Evolutionary conservation across 192 early-diverging fungal species (phyloP).

Genomic region (Phycomyces blakesleeanus): DNA sequence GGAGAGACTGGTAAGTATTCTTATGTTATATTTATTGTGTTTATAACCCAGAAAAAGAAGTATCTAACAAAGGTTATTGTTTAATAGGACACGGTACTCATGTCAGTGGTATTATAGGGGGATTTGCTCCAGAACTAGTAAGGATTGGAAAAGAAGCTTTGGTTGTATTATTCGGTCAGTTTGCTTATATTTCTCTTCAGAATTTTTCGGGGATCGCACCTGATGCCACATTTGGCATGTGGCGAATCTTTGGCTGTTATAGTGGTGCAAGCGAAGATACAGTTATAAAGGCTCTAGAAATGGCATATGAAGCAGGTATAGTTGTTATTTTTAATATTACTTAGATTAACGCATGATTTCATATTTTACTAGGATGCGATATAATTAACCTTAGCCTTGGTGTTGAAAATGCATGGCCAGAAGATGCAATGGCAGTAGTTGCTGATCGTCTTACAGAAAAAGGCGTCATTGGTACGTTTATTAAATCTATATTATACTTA

Average conservation of each 20-base stretch:
- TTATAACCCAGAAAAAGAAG: not conserved
- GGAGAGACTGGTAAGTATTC: constrained; percentile 8
- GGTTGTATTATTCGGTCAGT: no score
- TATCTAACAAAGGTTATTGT: no score
- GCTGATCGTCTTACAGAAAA: constrained; percentile 44
- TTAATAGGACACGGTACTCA: constrained; percentile 61
- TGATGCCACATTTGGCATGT: constrained; percentile 64
- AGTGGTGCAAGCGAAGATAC: constrained; percentile 62
- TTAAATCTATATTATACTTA: not conserved
- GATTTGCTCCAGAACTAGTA: constrained; percentile 17
- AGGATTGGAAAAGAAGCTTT: not conserved
- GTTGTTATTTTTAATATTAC: not conserved
- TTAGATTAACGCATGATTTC: not conserved
- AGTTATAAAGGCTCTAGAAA: constrained; percentile 70
- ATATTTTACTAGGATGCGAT: constrained; percentile 34
- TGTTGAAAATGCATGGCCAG: constrained; percentile 57
- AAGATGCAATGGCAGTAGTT: constrained; percentile 57
- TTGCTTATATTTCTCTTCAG: constrained; percentile 14
- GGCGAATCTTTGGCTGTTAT: constrained; percentile 78
- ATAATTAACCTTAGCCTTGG: constrained; percentile 86
- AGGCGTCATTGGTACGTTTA: constrained; percentile 32
- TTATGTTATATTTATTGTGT: not conserved
- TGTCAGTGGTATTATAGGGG: constrained; percentile 57
- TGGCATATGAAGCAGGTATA: constrained; percentile 55
- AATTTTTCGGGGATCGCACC: constrained; percentile 59